phyloP scores from a whole-genome alignment of 2,329 filamentous ascomycete genomes.

The Aureobasidium sp. region DNA sequence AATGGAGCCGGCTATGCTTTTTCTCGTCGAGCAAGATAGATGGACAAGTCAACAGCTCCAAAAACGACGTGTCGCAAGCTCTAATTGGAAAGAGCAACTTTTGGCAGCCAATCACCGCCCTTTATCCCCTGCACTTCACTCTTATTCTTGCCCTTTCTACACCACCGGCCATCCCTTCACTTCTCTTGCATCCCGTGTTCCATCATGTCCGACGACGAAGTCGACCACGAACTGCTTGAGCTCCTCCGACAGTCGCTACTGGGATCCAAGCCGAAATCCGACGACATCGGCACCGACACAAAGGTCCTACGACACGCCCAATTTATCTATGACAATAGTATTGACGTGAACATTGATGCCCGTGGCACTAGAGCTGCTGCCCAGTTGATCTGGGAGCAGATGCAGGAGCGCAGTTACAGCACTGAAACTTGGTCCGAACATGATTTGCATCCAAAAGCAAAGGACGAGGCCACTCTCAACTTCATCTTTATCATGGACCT shows the following conservation, averaged over 20 bases:
- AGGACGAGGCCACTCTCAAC: constrained; percentile 63
- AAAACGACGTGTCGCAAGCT: not conserved
- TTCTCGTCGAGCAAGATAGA: not conserved
- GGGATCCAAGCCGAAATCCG: constrained; percentile 29
- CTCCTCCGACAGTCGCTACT: constrained; percentile 77
- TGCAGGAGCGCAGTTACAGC: constrained; percentile 77
- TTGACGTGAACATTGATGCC: constrained; percentile 86
- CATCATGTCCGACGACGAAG: constrained; percentile 81
- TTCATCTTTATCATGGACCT: constrained; percentile 98
- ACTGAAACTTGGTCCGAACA: constrained; percentile 81
- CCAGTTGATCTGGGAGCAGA: constrained; percentile 65
- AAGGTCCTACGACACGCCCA: constrained; percentile 76
- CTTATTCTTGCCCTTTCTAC: constrained; percentile 5
- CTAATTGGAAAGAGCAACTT: not conserved
- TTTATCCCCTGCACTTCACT: not conserved
- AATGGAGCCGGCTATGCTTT: not conserved
- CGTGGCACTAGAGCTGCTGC: constrained; percentile 75
- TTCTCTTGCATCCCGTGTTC: not conserved
- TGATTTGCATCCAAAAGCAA: constrained; percentile 77
- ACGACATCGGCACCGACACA: constrained; percentile 53
- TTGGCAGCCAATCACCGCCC: not conserved
- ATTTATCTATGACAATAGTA: constrained; percentile 82
- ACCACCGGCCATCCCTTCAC: not conserved
- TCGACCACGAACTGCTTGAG: constrained; percentile 77
- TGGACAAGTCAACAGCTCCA: not conserved